phyloP scores from a whole-genome alignment of 2,329 filamentous ascomycete species.

The Xylariaceae sp. region DNA sequence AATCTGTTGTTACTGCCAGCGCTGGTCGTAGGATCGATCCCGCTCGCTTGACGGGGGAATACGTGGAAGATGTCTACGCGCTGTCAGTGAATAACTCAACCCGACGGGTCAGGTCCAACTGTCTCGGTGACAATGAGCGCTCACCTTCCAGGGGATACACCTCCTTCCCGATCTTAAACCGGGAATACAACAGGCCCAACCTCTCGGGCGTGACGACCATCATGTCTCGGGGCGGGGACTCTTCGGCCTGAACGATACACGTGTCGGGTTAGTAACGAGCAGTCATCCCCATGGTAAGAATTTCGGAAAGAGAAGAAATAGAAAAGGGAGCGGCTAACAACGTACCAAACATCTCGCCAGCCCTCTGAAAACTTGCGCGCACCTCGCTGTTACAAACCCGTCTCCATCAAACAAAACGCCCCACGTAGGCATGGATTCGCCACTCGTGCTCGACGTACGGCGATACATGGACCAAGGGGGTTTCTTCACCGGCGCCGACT shows the following conservation, averaged over 20 bases:
- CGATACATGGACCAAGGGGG: conserved; percentile 13
- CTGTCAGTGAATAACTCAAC: conserved; percentile 2
- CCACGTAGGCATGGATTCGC: conserved; percentile 47
- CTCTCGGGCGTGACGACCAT: conserved; percentile 72
- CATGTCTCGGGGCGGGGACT: conserved; percentile 60
- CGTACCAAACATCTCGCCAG: conserved; percentile 68
- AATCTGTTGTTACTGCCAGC: conserved; percentile 3
- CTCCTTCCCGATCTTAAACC: conserved; percentile 59
- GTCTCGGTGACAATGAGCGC: conserved; percentile 20
- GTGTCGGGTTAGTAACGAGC: neutral
- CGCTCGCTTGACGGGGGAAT: conserved; percentile 12
- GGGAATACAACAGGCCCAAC: conserved; percentile 66
- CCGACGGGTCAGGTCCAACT: neutral
- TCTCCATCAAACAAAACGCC: conserved; percentile 64
- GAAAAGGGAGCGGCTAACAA: neutral
- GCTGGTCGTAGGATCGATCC: conserved; percentile 18
- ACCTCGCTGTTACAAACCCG: conserved; percentile 60
- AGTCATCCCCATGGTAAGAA: neutral
- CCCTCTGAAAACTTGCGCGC: conserved; percentile 66
- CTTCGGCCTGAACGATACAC: conserved; percentile 50
- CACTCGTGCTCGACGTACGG: conserved; percentile 12
- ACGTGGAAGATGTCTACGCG: conserved; percentile 42
- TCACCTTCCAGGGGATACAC: conserved; percentile 62
- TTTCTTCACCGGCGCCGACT: conserved; percentile 6
- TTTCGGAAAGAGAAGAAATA: neutral